phyloP scores from a whole-genome alignment of 1,284 basidiomycete species.

The Stygiomarasmius scandens region DNA sequence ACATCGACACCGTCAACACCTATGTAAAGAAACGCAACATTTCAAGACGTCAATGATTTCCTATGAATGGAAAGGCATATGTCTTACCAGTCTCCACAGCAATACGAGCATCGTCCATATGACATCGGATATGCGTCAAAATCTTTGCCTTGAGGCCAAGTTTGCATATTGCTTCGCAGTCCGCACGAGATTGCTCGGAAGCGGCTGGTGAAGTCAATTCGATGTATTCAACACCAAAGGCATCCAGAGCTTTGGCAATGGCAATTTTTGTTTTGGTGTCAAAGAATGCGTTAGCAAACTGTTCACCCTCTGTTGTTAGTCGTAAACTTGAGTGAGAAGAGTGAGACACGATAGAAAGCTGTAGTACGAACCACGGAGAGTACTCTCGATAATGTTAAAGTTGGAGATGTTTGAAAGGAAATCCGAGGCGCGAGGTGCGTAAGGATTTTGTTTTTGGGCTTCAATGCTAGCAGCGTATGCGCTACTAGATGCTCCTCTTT shows the following conservation, averaged over 20 bases:
- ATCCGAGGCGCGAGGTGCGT: slow-evolving; percentile 85
- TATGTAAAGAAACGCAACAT: slow-evolving; percentile 31
- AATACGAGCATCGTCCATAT: slow-evolving; percentile 99
- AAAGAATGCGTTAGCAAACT: slow-evolving; percentile 99
- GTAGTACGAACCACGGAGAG: slow-evolving; percentile 77
- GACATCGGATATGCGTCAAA: slow-evolving; percentile 98
- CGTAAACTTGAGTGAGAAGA: neutral
- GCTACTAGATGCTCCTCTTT: slow-evolving; percentile 42
- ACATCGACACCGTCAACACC: slow-evolving; percentile 99
- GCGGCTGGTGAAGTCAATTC: slow-evolving; percentile 98
- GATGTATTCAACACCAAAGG: slow-evolving; percentile 99
- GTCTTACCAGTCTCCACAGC: slow-evolving; percentile 93
- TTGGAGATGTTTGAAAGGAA: slow-evolving; percentile 91
- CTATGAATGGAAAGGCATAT: slow-evolving; percentile 29
- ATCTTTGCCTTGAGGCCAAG: slow-evolving; percentile 97
- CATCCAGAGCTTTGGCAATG: slow-evolving; percentile 96
- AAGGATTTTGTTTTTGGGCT: slow-evolving; percentile 69
- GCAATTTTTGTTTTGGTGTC: slow-evolving; percentile 99
- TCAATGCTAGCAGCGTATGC: slow-evolving; percentile 29
- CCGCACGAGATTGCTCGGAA: slow-evolving; percentile 92
- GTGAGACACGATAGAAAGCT: slow-evolving; percentile 3
- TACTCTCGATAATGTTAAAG: slow-evolving; percentile 97
- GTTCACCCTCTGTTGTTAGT: slow-evolving; percentile 90
- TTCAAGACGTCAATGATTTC: neutral
- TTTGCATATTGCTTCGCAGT: slow-evolving; percentile 99